phyloP scores from a whole-genome alignment of 495 filamentous ascomycete species.

The Neurospora sp. region DNA sequence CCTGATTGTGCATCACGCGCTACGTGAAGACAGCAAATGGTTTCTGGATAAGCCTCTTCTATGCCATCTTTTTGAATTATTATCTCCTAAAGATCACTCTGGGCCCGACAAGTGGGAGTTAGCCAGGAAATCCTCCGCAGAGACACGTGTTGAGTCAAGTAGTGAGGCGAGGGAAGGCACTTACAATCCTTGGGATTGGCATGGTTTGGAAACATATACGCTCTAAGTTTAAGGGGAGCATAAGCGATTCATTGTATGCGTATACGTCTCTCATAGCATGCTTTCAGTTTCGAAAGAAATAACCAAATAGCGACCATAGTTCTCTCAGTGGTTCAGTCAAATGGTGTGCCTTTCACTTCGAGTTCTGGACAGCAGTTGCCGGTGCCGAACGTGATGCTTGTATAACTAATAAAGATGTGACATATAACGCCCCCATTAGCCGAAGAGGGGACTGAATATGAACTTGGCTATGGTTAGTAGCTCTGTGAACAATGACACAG shows the following conservation, averaged over 20 bases:
- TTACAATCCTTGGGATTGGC: not conserved
- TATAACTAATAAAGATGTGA: not conserved
- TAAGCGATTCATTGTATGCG: not conserved
- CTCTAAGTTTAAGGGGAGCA: not conserved
- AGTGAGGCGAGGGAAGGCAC: not conserved
- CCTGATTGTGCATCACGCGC: not conserved
- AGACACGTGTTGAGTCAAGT: not conserved
- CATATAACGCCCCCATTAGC: not conserved
- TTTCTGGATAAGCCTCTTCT: not conserved
- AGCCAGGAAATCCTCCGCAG: not conserved
- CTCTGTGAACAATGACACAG: not conserved
- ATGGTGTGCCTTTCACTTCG: not conserved
- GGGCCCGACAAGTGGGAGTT: not conserved
- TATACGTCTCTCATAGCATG: not conserved
- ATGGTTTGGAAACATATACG: not conserved
- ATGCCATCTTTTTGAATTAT: not conserved
- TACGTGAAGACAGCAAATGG: not conserved
- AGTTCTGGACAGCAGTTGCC: not conserved
- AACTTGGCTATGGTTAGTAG: not conserved
- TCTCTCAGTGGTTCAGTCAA: not conserved
- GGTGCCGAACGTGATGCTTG: not conserved
- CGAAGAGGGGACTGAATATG: not conserved
- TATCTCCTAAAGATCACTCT: not conserved
- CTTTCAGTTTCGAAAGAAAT: not conserved
- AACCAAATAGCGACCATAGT: not conserved